Evolutionary conservation across 2,329 filamentous ascomycete genomes (phyloP).

Genomic region (Colletotrichum australisinense): DNA sequence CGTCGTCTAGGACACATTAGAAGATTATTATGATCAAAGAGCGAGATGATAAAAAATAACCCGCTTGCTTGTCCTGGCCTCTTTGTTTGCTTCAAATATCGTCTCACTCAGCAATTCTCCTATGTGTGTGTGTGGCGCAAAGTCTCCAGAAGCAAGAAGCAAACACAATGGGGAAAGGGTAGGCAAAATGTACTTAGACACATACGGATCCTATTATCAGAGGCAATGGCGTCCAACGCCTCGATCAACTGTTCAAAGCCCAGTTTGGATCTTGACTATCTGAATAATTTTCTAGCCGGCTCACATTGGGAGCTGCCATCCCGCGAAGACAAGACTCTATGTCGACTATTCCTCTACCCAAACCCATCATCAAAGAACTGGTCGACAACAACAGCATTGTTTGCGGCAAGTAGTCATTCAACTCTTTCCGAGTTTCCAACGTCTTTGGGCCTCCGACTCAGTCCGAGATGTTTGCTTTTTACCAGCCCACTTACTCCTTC

Average conservation of each 20-base stretch:
- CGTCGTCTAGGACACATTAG: neutral
- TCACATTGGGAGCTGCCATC: neutral
- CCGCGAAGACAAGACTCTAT: neutral
- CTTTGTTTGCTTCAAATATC: neutral
- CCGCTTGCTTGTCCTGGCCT: neutral
- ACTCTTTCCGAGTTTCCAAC: neutral
- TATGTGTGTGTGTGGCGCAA: constrained; percentile 5
- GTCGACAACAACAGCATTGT: constrained; percentile 9
- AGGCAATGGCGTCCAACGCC: neutral
- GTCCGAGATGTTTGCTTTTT: constrained; percentile 24
- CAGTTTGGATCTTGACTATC: neutral
- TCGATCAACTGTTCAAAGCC: neutral
- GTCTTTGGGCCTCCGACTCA: neutral
- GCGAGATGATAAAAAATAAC: neutral
- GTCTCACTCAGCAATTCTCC: neutral
- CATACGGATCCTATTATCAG: constrained; percentile 1
- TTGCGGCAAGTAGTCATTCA: neutral
- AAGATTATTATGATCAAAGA: neutral
- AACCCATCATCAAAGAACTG: neutral
- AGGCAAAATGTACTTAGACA: neutral
- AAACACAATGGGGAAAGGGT: neutral
- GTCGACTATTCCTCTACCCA: neutral
- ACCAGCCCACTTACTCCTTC: neutral
- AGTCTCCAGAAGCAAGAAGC: constrained; percentile 13
- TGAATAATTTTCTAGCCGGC: neutral